Evolutionary conservation across 495 filamentous ascomycete genomes (phyloP).

Genomic region (Saxispiralis lemnorum): DNA sequence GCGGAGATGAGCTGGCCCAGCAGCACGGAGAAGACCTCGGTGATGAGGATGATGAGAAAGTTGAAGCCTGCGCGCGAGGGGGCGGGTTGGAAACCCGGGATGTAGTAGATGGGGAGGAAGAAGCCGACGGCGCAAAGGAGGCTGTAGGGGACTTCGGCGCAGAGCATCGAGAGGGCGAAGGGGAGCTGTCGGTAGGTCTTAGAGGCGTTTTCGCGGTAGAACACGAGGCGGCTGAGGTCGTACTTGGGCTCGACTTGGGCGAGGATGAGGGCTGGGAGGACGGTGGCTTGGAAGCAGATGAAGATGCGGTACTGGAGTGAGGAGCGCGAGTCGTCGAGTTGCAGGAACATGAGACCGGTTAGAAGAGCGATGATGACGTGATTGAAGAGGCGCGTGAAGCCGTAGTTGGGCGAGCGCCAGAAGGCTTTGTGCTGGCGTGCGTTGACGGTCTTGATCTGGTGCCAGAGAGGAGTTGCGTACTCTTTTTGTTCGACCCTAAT

Average conservation of each 20-base stretch:
- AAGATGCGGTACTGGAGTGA: constrained; percentile 67
- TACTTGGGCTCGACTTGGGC: constrained; percentile 65
- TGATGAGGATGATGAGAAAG: constrained; percentile 65
- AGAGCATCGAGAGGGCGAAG: constrained; percentile 50
- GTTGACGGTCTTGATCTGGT: constrained; percentile 51
- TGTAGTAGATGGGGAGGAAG: constrained; percentile 49
- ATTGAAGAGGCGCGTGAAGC: constrained; percentile 61
- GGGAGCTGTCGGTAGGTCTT: constrained; percentile 64
- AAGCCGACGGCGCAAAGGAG: constrained; percentile 56
- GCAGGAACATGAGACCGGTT: constrained; percentile 54
- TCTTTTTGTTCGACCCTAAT: constrained; percentile 36
- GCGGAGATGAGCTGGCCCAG: constrained; percentile 52
- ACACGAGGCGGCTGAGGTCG: constrained; percentile 53
- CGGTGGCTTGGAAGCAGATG: constrained; percentile 50
- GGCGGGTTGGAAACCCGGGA: constrained; percentile 19
- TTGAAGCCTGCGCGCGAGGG: constrained; percentile 54
- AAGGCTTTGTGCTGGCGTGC: constrained; percentile 46
- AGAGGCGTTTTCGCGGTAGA: constrained; percentile 59
- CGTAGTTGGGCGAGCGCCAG: constrained; percentile 61
- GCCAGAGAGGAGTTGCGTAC: constrained; percentile 55
- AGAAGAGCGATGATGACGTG: constrained; percentile 55
- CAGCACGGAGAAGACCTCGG: constrained; percentile 58
- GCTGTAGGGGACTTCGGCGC: constrained; percentile 62
- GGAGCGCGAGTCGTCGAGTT: constrained; percentile 47
- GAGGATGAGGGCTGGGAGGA: constrained; percentile 48